Evolutionary conservation across 1,284 basidiomycete species (phyloP).

Genomic region (Apiotrichum brassicae): DNA sequence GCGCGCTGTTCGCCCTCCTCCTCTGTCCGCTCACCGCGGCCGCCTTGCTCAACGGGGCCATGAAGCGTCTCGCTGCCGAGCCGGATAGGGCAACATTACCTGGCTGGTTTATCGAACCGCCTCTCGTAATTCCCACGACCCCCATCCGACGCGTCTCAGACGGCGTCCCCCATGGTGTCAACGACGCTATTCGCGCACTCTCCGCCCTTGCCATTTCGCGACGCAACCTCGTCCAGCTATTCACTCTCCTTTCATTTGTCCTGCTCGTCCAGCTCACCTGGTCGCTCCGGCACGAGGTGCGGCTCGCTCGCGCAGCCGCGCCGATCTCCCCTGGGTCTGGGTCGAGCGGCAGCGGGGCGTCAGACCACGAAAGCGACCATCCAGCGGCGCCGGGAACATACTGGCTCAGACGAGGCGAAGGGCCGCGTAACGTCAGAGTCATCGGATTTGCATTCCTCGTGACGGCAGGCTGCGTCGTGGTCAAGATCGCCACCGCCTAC

Average conservation of each 20-base stretch:
- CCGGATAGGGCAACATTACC: constrained; percentile 49
- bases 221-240: constrained; percentile 66
- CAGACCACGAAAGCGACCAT: neutral
- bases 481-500: constrained; percentile 40
- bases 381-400: constrained; percentile 15
- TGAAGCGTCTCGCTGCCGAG: constrained; percentile 41
- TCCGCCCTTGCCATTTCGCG: constrained; percentile 65
- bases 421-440: constrained; percentile 40
- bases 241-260: constrained; percentile 70
- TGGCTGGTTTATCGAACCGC: constrained; percentile 70
- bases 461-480: constrained; percentile 36
- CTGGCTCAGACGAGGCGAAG: constrained; percentile 44
- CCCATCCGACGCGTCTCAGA: constrained; percentile 38
- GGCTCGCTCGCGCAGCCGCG: constrained; percentile 5
- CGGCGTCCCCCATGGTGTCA: constrained; percentile 11
- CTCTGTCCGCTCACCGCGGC: constrained; percentile 70
- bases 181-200: constrained; percentile 50
- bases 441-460: constrained; percentile 44
- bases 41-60: constrained; percentile 54
- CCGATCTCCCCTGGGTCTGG: neutral
- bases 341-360: neutral
- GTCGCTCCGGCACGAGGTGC: constrained; percentile 62
- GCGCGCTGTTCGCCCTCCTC: constrained; percentile 69
- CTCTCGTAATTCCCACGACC: constrained; percentile 48
- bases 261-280: constrained; percentile 68